phyloP scores from a whole-genome alignment of 2,329 filamentous ascomycete genomes.

The Calonectria pteridis region DNA sequence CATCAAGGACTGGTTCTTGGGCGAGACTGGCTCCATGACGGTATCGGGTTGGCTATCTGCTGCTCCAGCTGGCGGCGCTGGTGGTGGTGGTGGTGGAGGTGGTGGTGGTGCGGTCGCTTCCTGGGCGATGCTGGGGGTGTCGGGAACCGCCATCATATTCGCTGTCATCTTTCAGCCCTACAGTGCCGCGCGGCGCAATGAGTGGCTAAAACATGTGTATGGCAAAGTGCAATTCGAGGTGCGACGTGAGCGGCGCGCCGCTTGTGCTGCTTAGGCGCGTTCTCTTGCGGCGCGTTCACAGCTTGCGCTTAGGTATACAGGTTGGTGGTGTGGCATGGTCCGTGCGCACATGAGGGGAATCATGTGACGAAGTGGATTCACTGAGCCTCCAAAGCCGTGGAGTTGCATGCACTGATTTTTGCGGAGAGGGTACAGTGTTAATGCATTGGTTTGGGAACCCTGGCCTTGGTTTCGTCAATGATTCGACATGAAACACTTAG shows the following conservation, averaged over 20 bases:
- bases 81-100: background rate
- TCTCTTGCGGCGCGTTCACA: background rate
- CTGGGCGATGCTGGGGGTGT: constrained; percentile 44
- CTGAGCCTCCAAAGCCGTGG: background rate
- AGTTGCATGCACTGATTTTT: background rate
- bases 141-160: constrained; percentile 8
- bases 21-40: constrained; percentile 45
- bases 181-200: constrained; percentile 15
- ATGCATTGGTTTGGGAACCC: background rate
- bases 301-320: background rate
- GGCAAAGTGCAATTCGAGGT: constrained; percentile 16
- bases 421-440: background rate
- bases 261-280: constrained; percentile 20
- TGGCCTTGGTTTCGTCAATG: background rate
- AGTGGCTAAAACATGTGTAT: constrained; percentile 16
- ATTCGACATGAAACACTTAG: background rate
- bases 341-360: constrained; percentile 28
- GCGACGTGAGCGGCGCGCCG: constrained; percentile 16
- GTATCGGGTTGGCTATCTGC: constrained; percentile 34
- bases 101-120: constrained; percentile 15
- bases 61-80: background rate
- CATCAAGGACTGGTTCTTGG: constrained; percentile 44
- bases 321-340: constrained; percentile 16
- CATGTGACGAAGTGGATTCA: background rate
- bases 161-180: constrained; percentile 12